Evolutionary conservation across 2,329 filamentous ascomycete genomes (phyloP).

Genomic region (Colletotrichum neosansevieriae): DNA sequence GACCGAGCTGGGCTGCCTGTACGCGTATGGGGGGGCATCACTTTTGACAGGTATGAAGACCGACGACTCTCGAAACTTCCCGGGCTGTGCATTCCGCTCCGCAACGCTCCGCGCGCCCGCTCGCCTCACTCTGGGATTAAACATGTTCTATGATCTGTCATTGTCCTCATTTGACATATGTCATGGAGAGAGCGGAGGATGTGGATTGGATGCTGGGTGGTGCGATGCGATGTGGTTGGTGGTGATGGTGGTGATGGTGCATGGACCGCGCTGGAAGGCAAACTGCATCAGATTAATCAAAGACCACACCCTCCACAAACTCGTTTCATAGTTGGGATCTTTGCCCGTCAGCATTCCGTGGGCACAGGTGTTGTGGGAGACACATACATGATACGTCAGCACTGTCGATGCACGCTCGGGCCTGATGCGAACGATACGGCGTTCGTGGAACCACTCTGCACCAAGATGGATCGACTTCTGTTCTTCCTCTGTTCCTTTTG

Average conservation of each 20-base stretch:
- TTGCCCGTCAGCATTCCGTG: not conserved
- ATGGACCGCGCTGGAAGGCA: conserved; percentile 20
- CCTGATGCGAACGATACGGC: conserved; percentile 11
- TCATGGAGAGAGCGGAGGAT: conserved; percentile 4
- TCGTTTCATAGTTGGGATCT: conserved; percentile 24
- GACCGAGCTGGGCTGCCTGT: no score
- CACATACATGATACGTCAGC: conserved; percentile 14
- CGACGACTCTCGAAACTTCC: conserved; percentile 37
- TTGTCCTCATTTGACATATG: conserved; percentile 14
- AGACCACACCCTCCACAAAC: conserved; percentile 8
- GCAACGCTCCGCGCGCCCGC: not conserved
- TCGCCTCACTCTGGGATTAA: conserved; percentile 1
- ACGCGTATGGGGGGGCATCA: not conserved
- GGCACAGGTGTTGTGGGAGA: not conserved
- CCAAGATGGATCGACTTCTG: not conserved
- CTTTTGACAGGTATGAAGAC: conserved; percentile 14
- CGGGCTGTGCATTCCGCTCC: not conserved
- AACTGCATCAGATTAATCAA: conserved; percentile 22
- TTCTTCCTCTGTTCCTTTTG: not conserved
- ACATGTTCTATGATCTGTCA: conserved; percentile 21
- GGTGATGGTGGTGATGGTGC: not conserved
- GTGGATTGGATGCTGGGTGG: not conserved
- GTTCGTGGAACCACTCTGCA: not conserved
- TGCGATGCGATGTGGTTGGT: not conserved
- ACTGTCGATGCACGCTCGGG: not conserved